These are phyloP conservation scores for Kalmanozyma brasiliensis DNA, from an alignment of 1,284 basidiomycete species.

Conservation along the genomic window DNA sequence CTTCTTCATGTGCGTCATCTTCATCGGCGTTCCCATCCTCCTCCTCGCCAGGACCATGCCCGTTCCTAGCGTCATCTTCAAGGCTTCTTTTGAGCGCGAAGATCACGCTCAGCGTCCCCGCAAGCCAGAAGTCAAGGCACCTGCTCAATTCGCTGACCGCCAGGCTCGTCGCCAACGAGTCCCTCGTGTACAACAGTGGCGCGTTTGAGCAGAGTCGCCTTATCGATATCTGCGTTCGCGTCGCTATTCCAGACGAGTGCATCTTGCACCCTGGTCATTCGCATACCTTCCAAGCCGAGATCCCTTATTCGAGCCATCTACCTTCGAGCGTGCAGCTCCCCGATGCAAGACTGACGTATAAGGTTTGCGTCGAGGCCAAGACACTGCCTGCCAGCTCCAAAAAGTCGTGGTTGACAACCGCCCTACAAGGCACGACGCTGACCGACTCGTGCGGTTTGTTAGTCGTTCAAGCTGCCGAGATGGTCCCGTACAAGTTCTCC, in stretches of 20 bases:
- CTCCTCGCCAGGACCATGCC: neutral
- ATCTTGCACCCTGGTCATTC: neutral
- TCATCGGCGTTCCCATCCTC: neutral
- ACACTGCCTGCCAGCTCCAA: neutral
- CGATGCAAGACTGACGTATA: constrained; percentile 16
- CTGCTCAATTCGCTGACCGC: constrained; percentile 7
- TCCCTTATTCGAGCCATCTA: constrained; percentile 2
- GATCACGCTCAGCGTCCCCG: constrained; percentile 2
- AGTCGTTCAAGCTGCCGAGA: constrained; percentile 2
- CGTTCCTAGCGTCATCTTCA: neutral
- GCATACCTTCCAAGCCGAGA: constrained; percentile 9
- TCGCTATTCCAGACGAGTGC: neutral
- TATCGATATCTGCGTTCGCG: constrained; percentile 2
- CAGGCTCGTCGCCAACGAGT: constrained; percentile 13
- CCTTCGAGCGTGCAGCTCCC: constrained; percentile 19
- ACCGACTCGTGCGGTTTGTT: neutral
- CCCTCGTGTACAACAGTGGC: constrained; percentile 17
- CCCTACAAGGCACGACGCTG: constrained; percentile 1
- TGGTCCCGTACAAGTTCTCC: neutral
- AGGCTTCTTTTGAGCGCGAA: constrained; percentile 1
- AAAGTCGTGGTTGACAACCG: neutral
- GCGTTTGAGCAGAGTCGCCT: constrained; percentile 17
- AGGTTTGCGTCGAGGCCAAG: constrained; percentile 7
- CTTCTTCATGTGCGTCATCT: neutral
- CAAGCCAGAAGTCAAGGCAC: neutral